These are phyloP conservation scores for Mortierella sp. DNA, from an alignment of 371 early-diverging fungal species.

Conservation along the genomic window DNA sequence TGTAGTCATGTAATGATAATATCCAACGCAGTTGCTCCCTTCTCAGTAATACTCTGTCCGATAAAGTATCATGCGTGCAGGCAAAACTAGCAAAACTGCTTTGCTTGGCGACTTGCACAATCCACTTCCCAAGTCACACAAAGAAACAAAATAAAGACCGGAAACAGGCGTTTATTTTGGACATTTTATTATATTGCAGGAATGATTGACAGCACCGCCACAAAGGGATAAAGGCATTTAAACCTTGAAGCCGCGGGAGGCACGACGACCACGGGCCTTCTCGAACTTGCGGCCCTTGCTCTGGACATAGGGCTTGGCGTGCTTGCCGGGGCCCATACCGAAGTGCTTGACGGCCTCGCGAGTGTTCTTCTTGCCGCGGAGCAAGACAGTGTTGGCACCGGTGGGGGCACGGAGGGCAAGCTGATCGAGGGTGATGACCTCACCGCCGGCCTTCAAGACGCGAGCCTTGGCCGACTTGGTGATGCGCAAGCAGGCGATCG, in stretches of 20 bases:
- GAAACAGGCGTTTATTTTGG: conserved; percentile 30
- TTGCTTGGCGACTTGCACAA: background rate
- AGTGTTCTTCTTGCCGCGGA: conserved; percentile 93
- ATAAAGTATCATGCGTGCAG: too few relatives aligned
- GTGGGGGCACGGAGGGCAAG: conserved; percentile 97
- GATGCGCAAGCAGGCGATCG: conserved; percentile 95
- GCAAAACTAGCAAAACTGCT: background rate
- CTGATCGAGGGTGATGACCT: conserved; percentile 98
- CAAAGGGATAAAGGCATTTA: conserved; percentile 59
- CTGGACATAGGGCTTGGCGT: conserved; percentile 95
- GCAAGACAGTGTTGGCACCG: conserved; percentile 94
- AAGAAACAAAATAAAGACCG: conserved; percentile 8
- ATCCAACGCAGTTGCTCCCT: too few relatives aligned
- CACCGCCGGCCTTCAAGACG: conserved; percentile 98
- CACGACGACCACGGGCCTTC: conserved; percentile 98
- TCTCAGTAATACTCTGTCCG: too few relatives aligned
- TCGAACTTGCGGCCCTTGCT: conserved; percentile 99
- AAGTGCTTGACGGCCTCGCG: conserved; percentile 98
- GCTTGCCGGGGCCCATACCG: conserved; percentile 87
- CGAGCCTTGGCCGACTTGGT: conserved; percentile 96
- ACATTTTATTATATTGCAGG: conserved; percentile 24
- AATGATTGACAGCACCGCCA: conserved; percentile 45
- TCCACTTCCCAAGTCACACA: background rate
- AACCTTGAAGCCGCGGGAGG: conserved; percentile 94
- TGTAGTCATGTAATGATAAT: too few relatives aligned